Percentiles rank a stretch among this genome's conserved stretches.
These are phyloP conservation scores for Phenoliferia sp. DNA, from an alignment of 1,284 basidiomycete genomes.

Conservation along the genomic window DNA sequence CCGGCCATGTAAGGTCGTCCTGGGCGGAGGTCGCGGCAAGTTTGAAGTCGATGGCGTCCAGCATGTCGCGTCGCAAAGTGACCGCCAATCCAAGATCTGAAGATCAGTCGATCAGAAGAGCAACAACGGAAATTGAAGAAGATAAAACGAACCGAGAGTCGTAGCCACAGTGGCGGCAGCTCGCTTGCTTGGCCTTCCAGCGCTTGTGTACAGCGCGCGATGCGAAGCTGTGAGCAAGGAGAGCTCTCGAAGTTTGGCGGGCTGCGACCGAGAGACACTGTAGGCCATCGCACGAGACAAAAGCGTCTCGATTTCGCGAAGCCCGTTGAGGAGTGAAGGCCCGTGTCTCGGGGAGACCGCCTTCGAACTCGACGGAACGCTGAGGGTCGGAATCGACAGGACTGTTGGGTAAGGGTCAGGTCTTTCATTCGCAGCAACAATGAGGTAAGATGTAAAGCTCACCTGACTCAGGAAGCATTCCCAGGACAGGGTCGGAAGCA, in stretches of 20 bases:
- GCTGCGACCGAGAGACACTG: conserved; percentile 18
- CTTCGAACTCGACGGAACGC: conserved; percentile 9
- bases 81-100: conserved; percentile 62
- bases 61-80: conserved; percentile 66
- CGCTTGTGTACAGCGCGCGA: conserved; percentile 67
- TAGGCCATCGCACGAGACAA: conserved; percentile 19
- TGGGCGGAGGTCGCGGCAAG: conserved; percentile 46
- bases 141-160: conserved; percentile 57
- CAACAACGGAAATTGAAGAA: conserved; percentile 4
- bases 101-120: not conserved
- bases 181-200: conserved; percentile 55
- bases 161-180: conserved; percentile 54
- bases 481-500: conserved; percentile 28
- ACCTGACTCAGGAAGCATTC: conserved; percentile 45
- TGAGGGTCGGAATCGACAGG: conserved; percentile 27
- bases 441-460: not conserved
- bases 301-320: conserved; percentile 26
- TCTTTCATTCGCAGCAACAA: not conserved
- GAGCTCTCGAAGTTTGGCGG: conserved; percentile 23
- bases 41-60: conserved; percentile 48
- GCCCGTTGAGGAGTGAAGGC: conserved; percentile 17
- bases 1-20: conserved; percentile 32
- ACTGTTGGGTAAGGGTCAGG: conserved; percentile 19
- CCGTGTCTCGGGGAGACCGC: conserved; percentile 19
- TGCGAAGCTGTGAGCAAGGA: conserved; percentile 51